phyloP scores from a whole-genome alignment of 73 alveolate genomes.

The Symbiodinium pilosum region DNA sequence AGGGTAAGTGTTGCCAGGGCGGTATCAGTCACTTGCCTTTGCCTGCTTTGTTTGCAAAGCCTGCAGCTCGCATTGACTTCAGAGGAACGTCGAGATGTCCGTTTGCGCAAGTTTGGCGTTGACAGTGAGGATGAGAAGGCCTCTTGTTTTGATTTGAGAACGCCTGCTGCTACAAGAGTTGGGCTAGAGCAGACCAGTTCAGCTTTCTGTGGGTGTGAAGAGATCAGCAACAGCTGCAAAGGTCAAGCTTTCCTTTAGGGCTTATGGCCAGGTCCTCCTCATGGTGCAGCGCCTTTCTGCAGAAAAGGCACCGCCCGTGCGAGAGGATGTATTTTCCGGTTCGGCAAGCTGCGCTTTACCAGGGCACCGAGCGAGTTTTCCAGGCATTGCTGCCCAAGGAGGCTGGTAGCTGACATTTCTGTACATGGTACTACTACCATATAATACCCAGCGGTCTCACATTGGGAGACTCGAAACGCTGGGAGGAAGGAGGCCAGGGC shows the following conservation, averaged over 20 bases:
- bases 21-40: not conserved
- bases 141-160: too few relatives aligned
- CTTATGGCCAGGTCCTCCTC: constrained; percentile 43
- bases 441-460: not conserved
- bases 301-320: constrained; percentile 23
- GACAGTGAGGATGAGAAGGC: constrained; percentile 94
- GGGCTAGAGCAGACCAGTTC: too few relatives aligned
- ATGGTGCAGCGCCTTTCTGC: constrained; percentile 94
- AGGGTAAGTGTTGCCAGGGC: not conserved
- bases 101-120: constrained; percentile 65
- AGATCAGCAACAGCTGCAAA: too few relatives aligned
- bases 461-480: not conserved
- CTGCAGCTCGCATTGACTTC: not conserved
- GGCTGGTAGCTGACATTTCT: not conserved
- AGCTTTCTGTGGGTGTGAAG: too few relatives aligned
- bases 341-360: not conserved
- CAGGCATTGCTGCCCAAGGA: constrained; percentile 80
- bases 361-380: constrained; percentile 95
- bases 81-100: constrained; percentile 69
- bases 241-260: too few relatives aligned
- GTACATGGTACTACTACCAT: too few relatives aligned
- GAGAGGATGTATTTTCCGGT: not conserved
- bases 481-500: constrained; percentile 88
- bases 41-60: not conserved
- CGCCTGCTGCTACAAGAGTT: too few relatives aligned